Conservation (phyloP, 495 filamentous ascomycete genomes). For the Xeromyces bisporus region DNA sequence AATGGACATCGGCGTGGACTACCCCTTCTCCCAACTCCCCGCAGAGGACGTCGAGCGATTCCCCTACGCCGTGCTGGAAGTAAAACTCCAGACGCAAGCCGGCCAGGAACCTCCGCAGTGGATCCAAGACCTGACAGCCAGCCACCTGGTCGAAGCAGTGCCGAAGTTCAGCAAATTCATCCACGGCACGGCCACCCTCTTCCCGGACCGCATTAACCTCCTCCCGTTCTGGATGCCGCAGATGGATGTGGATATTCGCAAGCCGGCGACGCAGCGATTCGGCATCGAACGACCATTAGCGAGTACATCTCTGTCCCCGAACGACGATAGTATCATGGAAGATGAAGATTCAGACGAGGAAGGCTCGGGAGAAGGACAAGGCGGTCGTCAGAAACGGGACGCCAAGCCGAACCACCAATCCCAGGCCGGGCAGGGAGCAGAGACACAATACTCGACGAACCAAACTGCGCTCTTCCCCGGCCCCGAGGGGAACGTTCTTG, state of each 20-base stretch:
- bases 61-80: slow-evolving; percentile 90
- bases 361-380: slow-evolving; percentile 30
- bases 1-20: slow-evolving; percentile 96
- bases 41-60: slow-evolving; percentile 75
- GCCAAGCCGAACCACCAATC: slow-evolving; percentile 3
- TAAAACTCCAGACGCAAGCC: slow-evolving; percentile 92
- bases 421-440: slow-evolving; percentile 4
- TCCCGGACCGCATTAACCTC: slow-evolving; percentile 74
- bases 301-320: slow-evolving; percentile 57
- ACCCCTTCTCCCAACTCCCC: slow-evolving; percentile 77
- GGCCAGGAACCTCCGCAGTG: slow-evolving; percentile 96
- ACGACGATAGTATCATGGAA: slow-evolving; percentile 49
- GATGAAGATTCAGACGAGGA: slow-evolving; percentile 46
- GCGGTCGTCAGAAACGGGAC: not conserved
- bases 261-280: slow-evolving; percentile 68
- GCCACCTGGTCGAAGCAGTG: slow-evolving; percentile 91
- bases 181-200: slow-evolving; percentile 74
- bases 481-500: slow-evolving; percentile 36
- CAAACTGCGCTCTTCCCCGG: slow-evolving; percentile 20
- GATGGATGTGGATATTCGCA: slow-evolving; percentile 96
- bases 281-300: slow-evolving; percentile 69
- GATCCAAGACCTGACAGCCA: slow-evolving; percentile 81
- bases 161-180: slow-evolving; percentile 99
- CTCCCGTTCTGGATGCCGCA: slow-evolving; percentile 96
- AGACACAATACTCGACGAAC: slow-evolving; percentile 2